A percentile compares a stretch with the other conserved stretches of the same genome.
These are phyloP conservation scores for Rhizophagus clarus DNA, from an alignment of 192 early-diverging fungal species.

Conservation along the genomic window DNA sequence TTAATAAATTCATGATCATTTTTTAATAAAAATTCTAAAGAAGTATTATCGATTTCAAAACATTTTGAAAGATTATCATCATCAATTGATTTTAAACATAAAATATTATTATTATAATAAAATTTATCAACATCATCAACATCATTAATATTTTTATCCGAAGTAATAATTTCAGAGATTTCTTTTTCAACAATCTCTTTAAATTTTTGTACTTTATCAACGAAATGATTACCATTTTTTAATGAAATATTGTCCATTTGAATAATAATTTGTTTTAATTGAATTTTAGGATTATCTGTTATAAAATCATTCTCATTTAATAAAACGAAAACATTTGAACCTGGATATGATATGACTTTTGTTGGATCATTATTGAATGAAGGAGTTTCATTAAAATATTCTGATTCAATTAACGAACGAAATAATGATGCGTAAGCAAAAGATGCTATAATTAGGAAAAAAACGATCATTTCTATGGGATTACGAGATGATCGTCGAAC, in stretches of 20 bases:
- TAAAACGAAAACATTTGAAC: constrained; percentile 36
- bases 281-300: constrained; percentile 46
- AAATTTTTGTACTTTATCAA: constrained; percentile 42
- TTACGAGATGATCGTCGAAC: constrained; percentile 61
- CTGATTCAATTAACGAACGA: constrained; percentile 68
- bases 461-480: constrained; percentile 80
- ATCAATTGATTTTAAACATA: too few species aligned
- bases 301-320: constrained; percentile 48
- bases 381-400: constrained; percentile 54
- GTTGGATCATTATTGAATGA: constrained; percentile 45
- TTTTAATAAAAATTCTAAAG: background rate
- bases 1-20: constrained; percentile 3
- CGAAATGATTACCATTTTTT: constrained; percentile 23
- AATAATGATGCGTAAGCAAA: constrained; percentile 79
- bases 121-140: constrained; percentile 19
- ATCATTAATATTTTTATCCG: constrained; percentile 14
- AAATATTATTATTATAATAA: constrained; percentile 38
- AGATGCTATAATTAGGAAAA: constrained; percentile 69
- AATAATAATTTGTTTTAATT: constrained; percentile 64
- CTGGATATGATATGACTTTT: constrained; percentile 42
- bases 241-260: constrained; percentile 32
- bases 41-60: background rate
- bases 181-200: constrained; percentile 42
- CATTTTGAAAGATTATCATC: background rate
- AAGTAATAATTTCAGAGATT: constrained; percentile 41